Evolutionary conservation across 176 grass and related monocot species (phyloP), one percentile per base, ranked within the genome.

Genomic region (Oryza glaberrima): DNA sequence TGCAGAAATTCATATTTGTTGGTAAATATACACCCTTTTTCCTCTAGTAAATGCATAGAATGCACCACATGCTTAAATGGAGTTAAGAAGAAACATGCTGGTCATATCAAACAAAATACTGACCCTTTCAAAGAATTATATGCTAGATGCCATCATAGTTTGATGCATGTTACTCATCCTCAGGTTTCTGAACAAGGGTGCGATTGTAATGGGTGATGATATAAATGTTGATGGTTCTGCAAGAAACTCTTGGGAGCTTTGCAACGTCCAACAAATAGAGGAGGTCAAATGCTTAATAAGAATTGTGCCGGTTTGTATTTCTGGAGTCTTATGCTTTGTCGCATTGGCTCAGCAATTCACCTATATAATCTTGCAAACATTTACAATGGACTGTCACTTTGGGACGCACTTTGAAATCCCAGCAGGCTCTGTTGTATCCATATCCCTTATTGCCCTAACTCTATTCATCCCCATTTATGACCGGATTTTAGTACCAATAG

Each of bases 231-330:
- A 90, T 1, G 86, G 90, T 67, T 88, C 65, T 54, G 81, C 85
- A 58, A 88, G 68, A 45, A 98, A 91, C 76, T 30, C 67, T 38
- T 95, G 91, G 93, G 70, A 84, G 26, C 80, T 95, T 52, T 90
- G 91, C 79, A 98, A 85, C 79, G 87, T 98, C 46, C 95, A 90
- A 70, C 85, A 88, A 65, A 86, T 93, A 69, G 95, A 98, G 75
- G 93, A 95, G 84, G 84, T 85, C 13, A 95, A 98, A 81, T 98
- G 93, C 81, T 90, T 93, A 47, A 85, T 95, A 75, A 83, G 82
- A 66, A 93, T 95, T 86, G 48, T 98, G 13, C 95, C 91, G 67
- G 72, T 98, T 22, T 95, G 69, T 88, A 48, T 91, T 9, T 88
- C 93, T 60, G 93, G 85, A 46, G 48, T 98, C 58, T 35, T 93